Base-by-base conservation (phyloP, 345 rosid genomes). In the Mallotus nudiflorus region DNA sequence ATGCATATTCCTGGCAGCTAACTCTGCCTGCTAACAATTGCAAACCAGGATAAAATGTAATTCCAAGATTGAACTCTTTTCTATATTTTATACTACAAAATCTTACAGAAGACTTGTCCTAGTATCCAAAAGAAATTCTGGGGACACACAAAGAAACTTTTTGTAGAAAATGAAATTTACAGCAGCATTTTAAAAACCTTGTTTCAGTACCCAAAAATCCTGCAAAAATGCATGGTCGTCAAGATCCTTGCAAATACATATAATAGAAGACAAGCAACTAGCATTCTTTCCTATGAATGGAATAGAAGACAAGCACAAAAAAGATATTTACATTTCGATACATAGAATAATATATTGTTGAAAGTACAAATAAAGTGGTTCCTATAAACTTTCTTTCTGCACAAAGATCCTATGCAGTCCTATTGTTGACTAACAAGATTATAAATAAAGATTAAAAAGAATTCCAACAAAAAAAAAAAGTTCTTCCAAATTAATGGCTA, bases 271-370 rank as follows among this genome's bases (percentile, higher is more conserved):
- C 2, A 16, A 33, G 20, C 9, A 57, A 6, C 19, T 13, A 29
- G 27, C 25, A 56, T 28, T 4, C 61, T 56, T 29, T 56, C 56
- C 29, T 15, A 19, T 18, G 27, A 39, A 39, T 39, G 9, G 45
- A 59, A 61, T 12, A 39, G 13, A 48, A 62, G 28, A 1, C 24
- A 42, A n/a, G n/a, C n/a, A 22, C 14, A 28, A 1, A 56, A 6
- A 56, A 62, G 33, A 42, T 40, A 35, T 62, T 62, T 62, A 42
- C 52, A 62, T 62, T 62, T 62, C 35, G 44, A 25, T 25, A 24
- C 31, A 40, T 6, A 22, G 24, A 42, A 13, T 62, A 28, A 20
- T 39, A 39, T 25, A 61, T 61, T 39, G 31, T n/a, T n/a, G 9
- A 62, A 42, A 25, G 42, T 44, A 61, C 51, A 62, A 6, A 33